A percentile compares a stretch with the other conserved stretches of the same genome.
These are phyloP conservation scores for Claviceps arundinis DNA, from an alignment of 2,329 filamentous ascomycete genomes.

Conservation along the genomic window DNA sequence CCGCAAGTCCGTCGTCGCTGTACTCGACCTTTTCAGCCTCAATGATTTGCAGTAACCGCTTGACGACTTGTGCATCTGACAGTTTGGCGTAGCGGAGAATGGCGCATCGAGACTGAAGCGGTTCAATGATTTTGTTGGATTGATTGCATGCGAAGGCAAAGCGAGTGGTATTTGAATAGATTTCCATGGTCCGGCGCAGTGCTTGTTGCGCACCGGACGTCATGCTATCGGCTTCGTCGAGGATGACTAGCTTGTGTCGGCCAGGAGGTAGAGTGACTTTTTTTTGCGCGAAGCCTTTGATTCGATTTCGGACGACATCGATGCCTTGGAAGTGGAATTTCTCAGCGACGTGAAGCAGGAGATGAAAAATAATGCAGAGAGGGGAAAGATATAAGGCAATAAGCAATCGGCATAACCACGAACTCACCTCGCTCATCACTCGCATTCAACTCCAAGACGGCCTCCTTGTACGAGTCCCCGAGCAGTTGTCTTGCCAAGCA, in stretches of 20 bases:
- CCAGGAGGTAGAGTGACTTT: conserved; percentile 89
- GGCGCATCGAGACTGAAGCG: conserved; percentile 90
- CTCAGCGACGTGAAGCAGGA: not conserved
- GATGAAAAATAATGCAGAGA: not conserved
- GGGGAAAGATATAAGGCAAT: not conserved
- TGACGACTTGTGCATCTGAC: conserved; percentile 85
- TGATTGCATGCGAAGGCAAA: conserved; percentile 99
- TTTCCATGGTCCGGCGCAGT: conserved; percentile 92
- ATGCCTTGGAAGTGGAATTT: conserved; percentile 46
- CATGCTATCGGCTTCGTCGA: conserved; percentile 98
- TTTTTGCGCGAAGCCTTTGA: conserved; percentile 98
- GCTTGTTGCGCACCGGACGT: conserved; percentile 94
- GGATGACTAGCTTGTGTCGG: conserved; percentile 89
- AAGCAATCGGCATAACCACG: too few relatives aligned
- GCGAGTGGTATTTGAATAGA: conserved; percentile 88
- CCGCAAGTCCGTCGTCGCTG: conserved; percentile 85
- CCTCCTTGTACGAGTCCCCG: conserved; percentile 92
- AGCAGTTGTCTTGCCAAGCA: conserved; percentile 86
- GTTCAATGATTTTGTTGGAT: conserved; percentile 98
- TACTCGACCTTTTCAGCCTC: conserved; percentile 83
- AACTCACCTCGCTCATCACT: conserved; percentile 73
- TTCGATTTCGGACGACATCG: conserved; percentile 90
- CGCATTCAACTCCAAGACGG: conserved; percentile 89
- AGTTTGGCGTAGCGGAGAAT: conserved; percentile 88
- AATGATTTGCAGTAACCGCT: conserved; percentile 81